phyloP scores from a whole-genome alignment of 1,284 basidiomycete species.

The Stygiomarasmius scandens region DNA sequence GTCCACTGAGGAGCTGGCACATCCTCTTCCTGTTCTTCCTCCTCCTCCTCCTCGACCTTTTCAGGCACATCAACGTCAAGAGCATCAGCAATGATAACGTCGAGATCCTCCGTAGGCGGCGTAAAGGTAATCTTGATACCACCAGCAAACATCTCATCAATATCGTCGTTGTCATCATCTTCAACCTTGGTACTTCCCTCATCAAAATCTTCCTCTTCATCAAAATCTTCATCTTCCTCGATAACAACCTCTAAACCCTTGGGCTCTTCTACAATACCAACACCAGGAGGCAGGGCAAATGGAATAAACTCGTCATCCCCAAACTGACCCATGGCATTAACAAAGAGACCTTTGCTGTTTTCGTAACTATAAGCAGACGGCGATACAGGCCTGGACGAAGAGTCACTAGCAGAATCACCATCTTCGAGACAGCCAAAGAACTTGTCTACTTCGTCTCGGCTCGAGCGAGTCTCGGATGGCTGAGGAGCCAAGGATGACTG shows the following conservation, averaged over 20 bases:
- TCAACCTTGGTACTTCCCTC: conserved; percentile 44
- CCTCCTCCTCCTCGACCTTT: too few species aligned
- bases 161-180: conserved; percentile 43
- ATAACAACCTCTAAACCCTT: conserved; percentile 40
- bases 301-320: conserved; percentile 43
- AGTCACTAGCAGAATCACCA: conserved; percentile 7
- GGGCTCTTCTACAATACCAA: conserved; percentile 42
- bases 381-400: conserved; percentile 14
- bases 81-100: conserved; percentile 11
- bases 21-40: conserved; percentile 6
- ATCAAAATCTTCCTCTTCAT: conserved; percentile 43
- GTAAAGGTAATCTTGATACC: conserved; percentile 74
- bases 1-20: conserved; percentile 14
- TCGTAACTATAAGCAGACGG: conserved; percentile 43
- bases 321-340: conserved; percentile 30
- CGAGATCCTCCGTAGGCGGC: conserved; percentile 41
- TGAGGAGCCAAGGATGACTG: conserved; percentile 20
- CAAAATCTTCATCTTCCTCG: conserved; percentile 44
- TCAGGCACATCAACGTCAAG: conserved; percentile 7
- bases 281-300: conserved; percentile 53
- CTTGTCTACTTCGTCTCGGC: conserved; percentile 53
- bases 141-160: conserved; percentile 44
- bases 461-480: conserved; percentile 19
- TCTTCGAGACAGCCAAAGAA: conserved; percentile 74
- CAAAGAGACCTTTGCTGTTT: conserved; percentile 53